Evolutionary conservation across 495 filamentous ascomycete genomes (phyloP).

Genomic region (Emericellopsis terricola): DNA sequence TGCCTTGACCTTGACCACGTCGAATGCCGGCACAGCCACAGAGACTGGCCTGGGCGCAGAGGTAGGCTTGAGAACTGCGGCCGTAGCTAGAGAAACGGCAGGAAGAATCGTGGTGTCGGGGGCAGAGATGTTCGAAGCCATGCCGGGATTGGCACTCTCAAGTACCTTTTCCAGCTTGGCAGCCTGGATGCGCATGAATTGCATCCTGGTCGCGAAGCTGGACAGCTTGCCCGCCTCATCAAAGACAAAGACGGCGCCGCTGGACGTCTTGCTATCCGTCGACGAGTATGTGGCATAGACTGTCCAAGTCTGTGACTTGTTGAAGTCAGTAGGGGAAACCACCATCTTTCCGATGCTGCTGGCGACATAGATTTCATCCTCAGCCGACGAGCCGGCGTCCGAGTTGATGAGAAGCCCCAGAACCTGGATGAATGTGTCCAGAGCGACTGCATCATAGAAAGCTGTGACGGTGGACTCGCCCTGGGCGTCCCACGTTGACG

Average conservation of each 20-base stretch:
- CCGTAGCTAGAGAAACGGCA: too few relatives aligned
- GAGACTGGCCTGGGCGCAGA: too few relatives aligned
- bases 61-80: too few relatives aligned
- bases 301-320: constrained; percentile 6
- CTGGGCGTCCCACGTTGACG: not conserved
- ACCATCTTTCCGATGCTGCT: constrained; percentile 5
- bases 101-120: not conserved
- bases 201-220: constrained; percentile 6
- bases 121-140: not conserved
- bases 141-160: not conserved
- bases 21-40: too few relatives aligned
- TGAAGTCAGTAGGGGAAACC: constrained; percentile 9
- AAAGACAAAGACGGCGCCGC: constrained; percentile 15
- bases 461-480: constrained; percentile 10
- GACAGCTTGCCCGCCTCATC: constrained; percentile 7
- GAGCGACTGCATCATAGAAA: constrained; percentile 8
- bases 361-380: constrained; percentile 12
- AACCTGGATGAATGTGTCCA: constrained; percentile 19
- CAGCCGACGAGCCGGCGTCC: constrained; percentile 3
- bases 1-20: too few relatives aligned
- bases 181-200: constrained; percentile 5
- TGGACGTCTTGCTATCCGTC: constrained; percentile 5
- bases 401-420: constrained; percentile 16
- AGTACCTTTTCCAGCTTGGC: not conserved
- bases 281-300: constrained; percentile 11